Percentiles rank a stretch among this genome's conserved stretches.
phyloP scores from a whole-genome alignment of 2,329 filamentous ascomycete species.

The Botrytis fabae region DNA sequence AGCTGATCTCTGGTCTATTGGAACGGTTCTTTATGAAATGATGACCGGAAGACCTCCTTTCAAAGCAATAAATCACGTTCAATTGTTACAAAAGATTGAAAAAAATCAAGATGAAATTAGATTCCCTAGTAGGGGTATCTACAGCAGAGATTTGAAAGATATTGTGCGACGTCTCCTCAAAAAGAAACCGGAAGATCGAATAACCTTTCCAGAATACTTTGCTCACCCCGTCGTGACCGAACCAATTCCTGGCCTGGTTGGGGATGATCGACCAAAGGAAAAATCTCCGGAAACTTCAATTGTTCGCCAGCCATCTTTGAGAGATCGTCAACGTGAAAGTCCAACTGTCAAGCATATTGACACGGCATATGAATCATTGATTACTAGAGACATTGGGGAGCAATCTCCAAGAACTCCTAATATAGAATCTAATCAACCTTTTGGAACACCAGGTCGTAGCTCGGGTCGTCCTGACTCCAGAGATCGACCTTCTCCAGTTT shows the following conservation, averaged over 20 bases:
- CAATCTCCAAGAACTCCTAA: slow-evolving; percentile 31
- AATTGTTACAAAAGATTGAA: slow-evolving; percentile 89
- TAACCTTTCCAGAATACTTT: slow-evolving; percentile 88
- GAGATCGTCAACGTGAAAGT: background rate
- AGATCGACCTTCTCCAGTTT: slow-evolving; percentile 32
- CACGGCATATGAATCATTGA: background rate
- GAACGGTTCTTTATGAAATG: slow-evolving; percentile 96
- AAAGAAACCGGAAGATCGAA: slow-evolving; percentile 78
- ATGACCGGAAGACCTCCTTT: slow-evolving; percentile 88
- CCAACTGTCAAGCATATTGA: slow-evolving; percentile 23
- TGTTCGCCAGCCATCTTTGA: slow-evolving; percentile 31
- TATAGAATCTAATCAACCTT: slow-evolving; percentile 29
- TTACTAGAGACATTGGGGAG: background rate
- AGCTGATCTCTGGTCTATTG: slow-evolving; percentile 96
- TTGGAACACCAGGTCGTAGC: slow-evolving; percentile 31
- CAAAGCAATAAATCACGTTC: slow-evolving; percentile 89
- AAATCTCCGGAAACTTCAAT: slow-evolving; percentile 31
- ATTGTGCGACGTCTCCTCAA: slow-evolving; percentile 81
- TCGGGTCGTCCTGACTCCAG: slow-evolving; percentile 27
- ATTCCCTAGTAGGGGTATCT: slow-evolving; percentile 71
- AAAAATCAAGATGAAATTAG: slow-evolving; percentile 81
- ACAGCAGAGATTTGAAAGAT: slow-evolving; percentile 75
- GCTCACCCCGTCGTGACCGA: slow-evolving; percentile 68
- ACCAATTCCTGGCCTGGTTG: slow-evolving; percentile 77
- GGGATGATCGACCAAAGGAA: slow-evolving; percentile 63